Percentiles rank a stretch among this genome's conserved stretches.
Conservation (phyloP, 768 basidiomycete species). For the Hysterangium stoloniferum region DNA sequence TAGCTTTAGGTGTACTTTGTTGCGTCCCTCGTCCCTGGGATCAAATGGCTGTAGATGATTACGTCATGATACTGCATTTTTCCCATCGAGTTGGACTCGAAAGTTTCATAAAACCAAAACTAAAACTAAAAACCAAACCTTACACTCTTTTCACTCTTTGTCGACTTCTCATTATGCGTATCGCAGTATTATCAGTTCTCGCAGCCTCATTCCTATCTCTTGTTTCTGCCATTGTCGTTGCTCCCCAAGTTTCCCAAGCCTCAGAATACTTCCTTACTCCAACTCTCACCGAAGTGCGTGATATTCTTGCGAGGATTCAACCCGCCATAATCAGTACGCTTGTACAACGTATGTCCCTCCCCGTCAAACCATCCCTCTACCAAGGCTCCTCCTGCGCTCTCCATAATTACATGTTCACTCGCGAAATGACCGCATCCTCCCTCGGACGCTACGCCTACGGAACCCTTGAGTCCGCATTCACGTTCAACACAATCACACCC, state of each 20-base stretch:
- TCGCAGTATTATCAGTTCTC: background rate
- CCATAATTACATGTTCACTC: background rate
- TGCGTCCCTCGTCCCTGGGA: no score
- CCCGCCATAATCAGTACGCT: background rate
- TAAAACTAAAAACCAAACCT: no score
- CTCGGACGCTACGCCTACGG: constrained; percentile 1
- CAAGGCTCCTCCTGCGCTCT: background rate
- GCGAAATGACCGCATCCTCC: background rate
- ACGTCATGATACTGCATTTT: no score
- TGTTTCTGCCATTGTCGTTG: background rate
- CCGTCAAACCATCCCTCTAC: constrained; percentile 2
- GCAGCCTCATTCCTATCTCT: background rate
- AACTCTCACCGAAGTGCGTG: background rate
- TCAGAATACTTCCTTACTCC: background rate
- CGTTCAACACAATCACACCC: background rate
- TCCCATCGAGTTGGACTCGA: no score
- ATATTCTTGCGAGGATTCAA: constrained; percentile 1
- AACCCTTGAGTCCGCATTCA: constrained; percentile 2
- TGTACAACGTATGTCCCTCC: background rate
- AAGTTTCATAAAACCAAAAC: no score
- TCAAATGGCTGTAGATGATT: no score
- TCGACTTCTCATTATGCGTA: background rate
- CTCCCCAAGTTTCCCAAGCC: background rate
- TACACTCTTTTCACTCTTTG: no score
- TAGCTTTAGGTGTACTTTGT: no score